Conservation (phyloP, 2,329 filamentous ascomycete species). For the Mycosphaerella sp. region DNA sequence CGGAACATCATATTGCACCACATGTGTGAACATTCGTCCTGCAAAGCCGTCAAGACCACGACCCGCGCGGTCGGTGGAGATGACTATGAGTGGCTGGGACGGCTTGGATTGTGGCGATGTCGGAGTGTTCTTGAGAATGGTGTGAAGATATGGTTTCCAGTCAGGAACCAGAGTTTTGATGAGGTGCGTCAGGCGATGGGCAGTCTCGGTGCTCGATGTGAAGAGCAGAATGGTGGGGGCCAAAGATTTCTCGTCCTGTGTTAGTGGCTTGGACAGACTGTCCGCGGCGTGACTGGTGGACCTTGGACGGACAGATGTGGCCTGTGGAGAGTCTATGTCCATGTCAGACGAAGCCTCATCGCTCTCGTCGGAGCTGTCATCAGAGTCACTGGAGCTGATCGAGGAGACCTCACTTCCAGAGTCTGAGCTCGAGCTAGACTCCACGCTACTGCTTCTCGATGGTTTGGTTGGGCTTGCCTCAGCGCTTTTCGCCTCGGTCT, state of each 20-base stretch:
- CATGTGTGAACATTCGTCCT: conserved; percentile 62
- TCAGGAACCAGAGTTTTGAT: conserved; percentile 41
- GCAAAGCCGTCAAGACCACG: conserved; percentile 65
- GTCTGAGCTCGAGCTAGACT: neutral
- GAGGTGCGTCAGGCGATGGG: conserved; percentile 77
- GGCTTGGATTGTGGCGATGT: conserved; percentile 56
- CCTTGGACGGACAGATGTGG: conserved; percentile 8
- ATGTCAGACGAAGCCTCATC: conserved; percentile 12
- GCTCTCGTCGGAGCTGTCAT: conserved; percentile 9
- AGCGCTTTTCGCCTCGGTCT: neutral
- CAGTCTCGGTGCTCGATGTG: conserved; percentile 81
- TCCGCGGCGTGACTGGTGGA: neutral
- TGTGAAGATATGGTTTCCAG: conserved; percentile 25
- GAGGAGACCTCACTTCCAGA: conserved; percentile 1
- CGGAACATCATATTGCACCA: conserved; percentile 91
- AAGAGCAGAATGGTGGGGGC: conserved; percentile 63
- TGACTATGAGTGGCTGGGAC: conserved; percentile 59
- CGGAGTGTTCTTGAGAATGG: conserved; percentile 42
- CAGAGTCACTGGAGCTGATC: conserved; percentile 2
- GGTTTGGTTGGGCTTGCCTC: conserved; percentile 3
- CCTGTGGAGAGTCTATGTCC: neutral
- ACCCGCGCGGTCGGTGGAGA: conserved; percentile 89
- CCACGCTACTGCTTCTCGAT: neutral
- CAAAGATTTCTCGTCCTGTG: neutral
- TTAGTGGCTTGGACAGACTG: neutral